Percentiles rank a stretch among this genome's conserved stretches.
phyloP scores from a whole-genome alignment of 768 basidiomycete species.

The Lactifluus volemus region DNA sequence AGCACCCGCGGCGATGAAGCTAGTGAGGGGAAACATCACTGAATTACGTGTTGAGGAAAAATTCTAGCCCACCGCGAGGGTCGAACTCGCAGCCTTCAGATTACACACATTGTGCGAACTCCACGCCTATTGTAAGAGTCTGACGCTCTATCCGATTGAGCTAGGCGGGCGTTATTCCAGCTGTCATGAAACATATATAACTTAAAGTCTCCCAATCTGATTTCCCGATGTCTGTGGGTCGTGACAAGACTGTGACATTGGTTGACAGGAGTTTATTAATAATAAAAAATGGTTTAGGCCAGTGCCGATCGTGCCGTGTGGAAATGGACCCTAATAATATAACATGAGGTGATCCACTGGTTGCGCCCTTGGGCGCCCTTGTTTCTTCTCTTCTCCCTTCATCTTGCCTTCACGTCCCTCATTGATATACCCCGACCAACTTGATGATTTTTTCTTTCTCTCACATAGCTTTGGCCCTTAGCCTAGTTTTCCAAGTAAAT shows the following conservation, averaged over 20 bases:
- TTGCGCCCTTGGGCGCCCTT: neutral
- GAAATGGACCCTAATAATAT: neutral
- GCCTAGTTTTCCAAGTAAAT: constrained; percentile 41
- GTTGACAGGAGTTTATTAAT: neutral
- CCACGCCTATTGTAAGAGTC: constrained; percentile 37
- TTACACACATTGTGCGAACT: constrained; percentile 17
- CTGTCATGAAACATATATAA: neutral
- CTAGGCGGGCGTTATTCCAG: constrained; percentile 40
- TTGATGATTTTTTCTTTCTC: constrained; percentile 25
- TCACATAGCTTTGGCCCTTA: constrained; percentile 24
- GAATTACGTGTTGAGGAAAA: neutral
- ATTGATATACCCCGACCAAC: constrained; percentile 7
- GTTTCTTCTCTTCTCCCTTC: neutral
- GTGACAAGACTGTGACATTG: neutral
- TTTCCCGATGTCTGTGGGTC: neutral
- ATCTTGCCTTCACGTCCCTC: neutral
- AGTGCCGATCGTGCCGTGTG: neutral
- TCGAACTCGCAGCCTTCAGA: constrained; percentile 60
- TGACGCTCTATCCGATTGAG: constrained; percentile 64
- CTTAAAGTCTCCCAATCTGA: neutral
- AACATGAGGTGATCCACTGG: neutral
- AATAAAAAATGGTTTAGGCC: too few relatives aligned
- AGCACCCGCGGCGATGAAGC: neutral
- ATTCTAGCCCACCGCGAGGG: constrained; percentile 51
- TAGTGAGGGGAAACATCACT: neutral